Conservation (phyloP, 2,329 filamentous ascomycete species). For the Hymenoscyphus occultus region DNA sequence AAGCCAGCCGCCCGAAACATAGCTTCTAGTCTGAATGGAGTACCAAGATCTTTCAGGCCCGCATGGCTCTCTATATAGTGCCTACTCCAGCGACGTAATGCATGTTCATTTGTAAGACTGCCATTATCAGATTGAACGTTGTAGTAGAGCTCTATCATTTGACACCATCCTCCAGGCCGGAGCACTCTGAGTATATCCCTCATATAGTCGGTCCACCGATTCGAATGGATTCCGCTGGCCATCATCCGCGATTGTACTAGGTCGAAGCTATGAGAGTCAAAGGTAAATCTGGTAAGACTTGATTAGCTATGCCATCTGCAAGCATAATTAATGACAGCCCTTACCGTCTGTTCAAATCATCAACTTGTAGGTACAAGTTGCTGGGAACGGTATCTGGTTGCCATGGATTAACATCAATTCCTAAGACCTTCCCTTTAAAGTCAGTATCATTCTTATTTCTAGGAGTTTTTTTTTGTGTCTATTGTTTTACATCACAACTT, state of each 20-base stretch:
- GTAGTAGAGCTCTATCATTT: conserved; percentile 84
- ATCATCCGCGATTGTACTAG: conserved; percentile 63
- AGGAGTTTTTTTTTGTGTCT: not conserved
- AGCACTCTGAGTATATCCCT: conserved; percentile 70
- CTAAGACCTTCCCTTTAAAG: conserved; percentile 54
- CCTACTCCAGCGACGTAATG: conserved; percentile 65
- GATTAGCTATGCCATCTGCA: conserved; percentile 5
- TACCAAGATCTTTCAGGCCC: conserved; percentile 63
- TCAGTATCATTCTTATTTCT: not conserved
- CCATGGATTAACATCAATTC: conserved; percentile 69
- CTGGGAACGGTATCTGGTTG: conserved; percentile 60
- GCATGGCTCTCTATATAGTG: conserved; percentile 61
- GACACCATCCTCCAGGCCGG: conserved; percentile 77
- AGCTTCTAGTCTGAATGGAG: conserved; percentile 52
- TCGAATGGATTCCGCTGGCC: conserved; percentile 31
- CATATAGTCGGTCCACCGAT: conserved; percentile 73
- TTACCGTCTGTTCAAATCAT: conserved; percentile 66
- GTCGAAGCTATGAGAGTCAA: conserved; percentile 70
- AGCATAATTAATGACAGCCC: conserved; percentile 18
- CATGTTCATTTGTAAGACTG: conserved; percentile 65
- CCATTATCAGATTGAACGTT: conserved; percentile 86
- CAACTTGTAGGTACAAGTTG: conserved; percentile 70
- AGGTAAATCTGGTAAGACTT: conserved; percentile 54
- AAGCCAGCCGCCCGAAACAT: conserved; percentile 52
- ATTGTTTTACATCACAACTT: conserved; percentile 55